A percentile compares a stretch with the other conserved stretches of the same genome.
These are phyloP conservation scores for Microsporum audouinii DNA, from an alignment of 2,329 filamentous ascomycete species.

Conservation along the genomic window DNA sequence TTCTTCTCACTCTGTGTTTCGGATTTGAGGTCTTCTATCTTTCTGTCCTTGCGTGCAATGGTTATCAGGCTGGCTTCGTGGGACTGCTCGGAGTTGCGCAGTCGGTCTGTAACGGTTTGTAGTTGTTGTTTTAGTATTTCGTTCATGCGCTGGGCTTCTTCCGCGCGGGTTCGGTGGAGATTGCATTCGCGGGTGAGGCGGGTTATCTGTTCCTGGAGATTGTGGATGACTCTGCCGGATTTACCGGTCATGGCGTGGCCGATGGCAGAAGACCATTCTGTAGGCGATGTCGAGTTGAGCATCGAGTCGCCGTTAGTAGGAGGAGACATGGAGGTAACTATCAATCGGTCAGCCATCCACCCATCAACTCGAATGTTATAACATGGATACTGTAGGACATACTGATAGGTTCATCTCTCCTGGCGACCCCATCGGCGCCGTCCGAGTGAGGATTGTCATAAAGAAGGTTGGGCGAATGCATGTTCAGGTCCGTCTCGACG, in stretches of 20 bases:
- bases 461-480: conserved; percentile 30
- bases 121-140: conserved; percentile 36
- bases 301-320: neutral
- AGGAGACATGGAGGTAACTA: neutral
- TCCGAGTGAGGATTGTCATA: conserved; percentile 24
- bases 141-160: conserved; percentile 38
- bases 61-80: conserved; percentile 38
- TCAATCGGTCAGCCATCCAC: neutral
- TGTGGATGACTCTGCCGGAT: conserved; percentile 41
- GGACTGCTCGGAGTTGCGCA: conserved; percentile 35
- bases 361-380: neutral
- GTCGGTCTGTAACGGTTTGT: conserved; percentile 35
- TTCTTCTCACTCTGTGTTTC: conserved; percentile 34
- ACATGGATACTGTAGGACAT: neutral
- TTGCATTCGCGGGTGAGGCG: conserved; percentile 38
- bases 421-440: conserved; percentile 14
- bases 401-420: neutral
- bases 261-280: conserved; percentile 41
- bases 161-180: conserved; percentile 34
- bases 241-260: conserved; percentile 41
- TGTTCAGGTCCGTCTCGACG: conserved; percentile 34
- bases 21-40: conserved; percentile 35
- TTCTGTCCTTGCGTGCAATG: conserved; percentile 38
- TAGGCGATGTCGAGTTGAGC: conserved; percentile 8
- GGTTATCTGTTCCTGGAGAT: conserved; percentile 40